Evolutionary conservation across 192 early-diverging fungal genomes (phyloP).

Genomic region (Coemansia sp.): DNA sequence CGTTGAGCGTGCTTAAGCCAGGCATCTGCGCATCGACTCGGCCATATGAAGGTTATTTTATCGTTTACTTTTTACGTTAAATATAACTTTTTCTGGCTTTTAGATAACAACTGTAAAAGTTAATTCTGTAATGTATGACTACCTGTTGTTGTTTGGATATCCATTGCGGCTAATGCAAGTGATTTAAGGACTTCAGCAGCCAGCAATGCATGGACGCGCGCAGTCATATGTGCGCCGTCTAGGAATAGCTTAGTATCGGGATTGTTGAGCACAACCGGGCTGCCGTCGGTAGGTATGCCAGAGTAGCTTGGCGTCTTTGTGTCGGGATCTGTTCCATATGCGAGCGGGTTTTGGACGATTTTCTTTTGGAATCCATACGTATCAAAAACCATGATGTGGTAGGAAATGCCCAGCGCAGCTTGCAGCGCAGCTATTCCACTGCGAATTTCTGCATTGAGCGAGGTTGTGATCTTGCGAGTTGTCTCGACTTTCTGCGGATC

Average conservation of each 20-base stretch:
- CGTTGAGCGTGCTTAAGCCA: constrained; percentile 32
- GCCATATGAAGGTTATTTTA: background rate
- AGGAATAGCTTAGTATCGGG: constrained; percentile 33
- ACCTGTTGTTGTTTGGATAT: background rate
- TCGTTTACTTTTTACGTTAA: constrained; percentile 1
- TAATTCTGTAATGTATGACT: background rate
- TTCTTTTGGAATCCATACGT: constrained; percentile 34
- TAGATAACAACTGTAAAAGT: background rate
- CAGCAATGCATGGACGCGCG: constrained; percentile 37
- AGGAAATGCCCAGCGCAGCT: constrained; percentile 14
- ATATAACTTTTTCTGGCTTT: background rate
- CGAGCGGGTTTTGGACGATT: constrained; percentile 8
- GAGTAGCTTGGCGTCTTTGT: constrained; percentile 11
- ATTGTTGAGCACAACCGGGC: background rate
- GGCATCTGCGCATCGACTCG: background rate
- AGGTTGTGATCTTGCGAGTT: constrained; percentile 14
- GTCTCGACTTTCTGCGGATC: constrained; percentile 7
- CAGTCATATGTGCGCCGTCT: constrained; percentile 39
- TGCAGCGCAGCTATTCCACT: constrained; percentile 21
- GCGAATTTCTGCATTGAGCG: constrained; percentile 25
- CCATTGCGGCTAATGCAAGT: constrained; percentile 12
- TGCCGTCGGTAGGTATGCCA: background rate
- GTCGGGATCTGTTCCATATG: constrained; percentile 30
- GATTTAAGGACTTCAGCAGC: constrained; percentile 18
- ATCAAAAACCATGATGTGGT: constrained; percentile 31